Base-by-base conservation (phyloP, 768 basidiomycete species). In the Phaeolepiota aurea region DNA sequence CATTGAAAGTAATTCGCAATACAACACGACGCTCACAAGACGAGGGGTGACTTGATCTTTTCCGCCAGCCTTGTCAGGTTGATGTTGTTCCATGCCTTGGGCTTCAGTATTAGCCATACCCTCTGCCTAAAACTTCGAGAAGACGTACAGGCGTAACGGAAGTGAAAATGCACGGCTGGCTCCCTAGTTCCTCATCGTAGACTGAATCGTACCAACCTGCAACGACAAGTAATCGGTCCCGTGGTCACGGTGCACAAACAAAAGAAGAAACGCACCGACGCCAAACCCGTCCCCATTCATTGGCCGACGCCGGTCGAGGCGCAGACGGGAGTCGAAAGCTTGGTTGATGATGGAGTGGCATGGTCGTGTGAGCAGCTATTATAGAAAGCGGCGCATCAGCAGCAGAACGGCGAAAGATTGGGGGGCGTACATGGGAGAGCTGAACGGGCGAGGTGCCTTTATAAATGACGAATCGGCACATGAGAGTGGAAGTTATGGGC, bases 281-380 rank as follows among this genome's bases (percentile, higher is more conserved):
- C 94, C 94, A 58, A 98, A 98, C 0, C 94, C 94, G 57, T 97
- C 93, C 5, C 89, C 88, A 49, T 91, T 91, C 62, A 91, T 89
- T n/a, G 88, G 89, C 45, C 87, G 63, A 42, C 88, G 71, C 48
- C 66, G 72, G 54, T 91, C 88, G 39, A 90, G 58, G 14, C 94
- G 77, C 21, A 99, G 69, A 5, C 93, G 76, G 15, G 90, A 93
- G 63, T 97, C 94, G 53, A 91, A 93, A 0, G 94, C 91, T 64
- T 96, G 91, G 58, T 94, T 94, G 58, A 93, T 96, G 64, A 97
- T 96, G 2, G 87, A 90, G 64, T 97, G 94, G 45, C 83, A 82
- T 38, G 94, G 94, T 36, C 87, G 74, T 32, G 93, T 98, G 50
- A 97, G 72, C n/a, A 97, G 76, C 76, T 89, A 42, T 21, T 21